Conservation (phyloP, 441 rosid species). For the Rhodomyrtus psidioides region DNA sequence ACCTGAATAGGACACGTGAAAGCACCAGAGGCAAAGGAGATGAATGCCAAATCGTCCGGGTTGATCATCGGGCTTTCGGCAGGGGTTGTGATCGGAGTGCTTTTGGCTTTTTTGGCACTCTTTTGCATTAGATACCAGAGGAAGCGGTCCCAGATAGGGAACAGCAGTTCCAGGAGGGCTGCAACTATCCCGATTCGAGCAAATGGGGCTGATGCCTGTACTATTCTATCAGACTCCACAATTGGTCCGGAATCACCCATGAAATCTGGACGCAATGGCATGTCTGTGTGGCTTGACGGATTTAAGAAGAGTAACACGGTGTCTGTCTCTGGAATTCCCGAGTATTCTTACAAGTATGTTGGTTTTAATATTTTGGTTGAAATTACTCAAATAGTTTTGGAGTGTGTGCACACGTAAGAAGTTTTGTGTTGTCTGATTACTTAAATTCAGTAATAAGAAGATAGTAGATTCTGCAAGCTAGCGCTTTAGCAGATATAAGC, state of each 20-base stretch:
- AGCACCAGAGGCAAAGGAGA: constrained; percentile 23
- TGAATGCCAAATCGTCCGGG: constrained; percentile 79
- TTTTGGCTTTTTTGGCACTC: constrained; percentile 59
- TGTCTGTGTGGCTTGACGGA: constrained; percentile 71
- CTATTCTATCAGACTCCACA: constrained; percentile 73
- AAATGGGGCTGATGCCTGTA: constrained; percentile 71
- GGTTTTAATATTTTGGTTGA: background rate
- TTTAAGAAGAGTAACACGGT: constrained; percentile 51
- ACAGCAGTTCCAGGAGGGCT: constrained; percentile 75
- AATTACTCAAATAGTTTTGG: background rate
- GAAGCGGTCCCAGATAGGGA: constrained; percentile 78
- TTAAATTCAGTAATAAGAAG: background rate
- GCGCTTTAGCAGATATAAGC: background rate
- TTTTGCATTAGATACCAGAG: constrained; percentile 66
- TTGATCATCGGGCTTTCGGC: constrained; percentile 82
- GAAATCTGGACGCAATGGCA: constrained; percentile 48
- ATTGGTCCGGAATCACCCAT: constrained; percentile 84
- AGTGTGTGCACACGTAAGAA: background rate
- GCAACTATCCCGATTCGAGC: constrained; percentile 68
- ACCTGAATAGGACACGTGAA: constrained; percentile 16
- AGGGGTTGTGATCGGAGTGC: constrained; percentile 91
- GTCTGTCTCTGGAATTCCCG: constrained; percentile 86
- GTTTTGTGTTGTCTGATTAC: background rate
- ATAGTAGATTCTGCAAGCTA: background rate
- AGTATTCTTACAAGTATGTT: constrained; percentile 82